Conservation (phyloP, 2,329 filamentous ascomycete species). For the Pleoardoris graminearum region DNA sequence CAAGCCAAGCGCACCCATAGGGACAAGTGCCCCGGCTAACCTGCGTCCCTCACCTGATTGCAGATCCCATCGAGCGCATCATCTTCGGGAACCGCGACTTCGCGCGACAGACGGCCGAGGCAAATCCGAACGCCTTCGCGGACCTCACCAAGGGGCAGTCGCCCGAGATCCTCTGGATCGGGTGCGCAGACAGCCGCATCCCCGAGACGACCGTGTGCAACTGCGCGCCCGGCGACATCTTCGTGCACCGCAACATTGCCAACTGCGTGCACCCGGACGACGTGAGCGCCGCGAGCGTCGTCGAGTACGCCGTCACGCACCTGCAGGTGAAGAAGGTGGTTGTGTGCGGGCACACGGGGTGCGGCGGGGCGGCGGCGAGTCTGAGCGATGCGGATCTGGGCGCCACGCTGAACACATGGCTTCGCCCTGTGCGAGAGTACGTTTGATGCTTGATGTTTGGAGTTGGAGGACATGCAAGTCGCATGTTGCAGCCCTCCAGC, state of each 20-base stretch:
- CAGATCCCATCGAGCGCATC: constrained; percentile 64
- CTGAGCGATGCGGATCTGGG: constrained; percentile 62
- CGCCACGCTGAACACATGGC: constrained; percentile 62
- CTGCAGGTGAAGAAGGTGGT: constrained; percentile 69
- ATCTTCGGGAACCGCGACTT: constrained; percentile 72
- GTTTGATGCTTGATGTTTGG: too few species aligned
- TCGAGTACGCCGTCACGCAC: constrained; percentile 76
- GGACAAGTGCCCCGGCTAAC: constrained; percentile 22
- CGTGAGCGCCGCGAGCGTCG: constrained; percentile 72
- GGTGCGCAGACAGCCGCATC: constrained; percentile 83
- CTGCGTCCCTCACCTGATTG: constrained; percentile 32
- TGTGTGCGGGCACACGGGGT: constrained; percentile 64
- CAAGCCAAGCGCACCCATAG: constrained; percentile 5
- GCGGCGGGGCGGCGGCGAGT: constrained; percentile 61
- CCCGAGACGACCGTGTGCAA: constrained; percentile 82
- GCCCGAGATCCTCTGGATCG: constrained; percentile 76
- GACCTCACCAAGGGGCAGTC: constrained; percentile 68
- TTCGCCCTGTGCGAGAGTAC: constrained; percentile 58
- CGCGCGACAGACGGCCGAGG: constrained; percentile 65
- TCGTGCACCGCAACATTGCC: constrained; percentile 89
- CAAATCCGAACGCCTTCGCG: constrained; percentile 72
- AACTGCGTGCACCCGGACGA: constrained; percentile 78
- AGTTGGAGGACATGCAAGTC: too few species aligned
- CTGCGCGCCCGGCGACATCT: constrained; percentile 80
- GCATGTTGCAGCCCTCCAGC: too few species aligned